These are phyloP conservation scores for Pestalotiopsis sp. DNA, from an alignment of 2,329 filamentous ascomycete genomes.

Conservation along the genomic window DNA sequence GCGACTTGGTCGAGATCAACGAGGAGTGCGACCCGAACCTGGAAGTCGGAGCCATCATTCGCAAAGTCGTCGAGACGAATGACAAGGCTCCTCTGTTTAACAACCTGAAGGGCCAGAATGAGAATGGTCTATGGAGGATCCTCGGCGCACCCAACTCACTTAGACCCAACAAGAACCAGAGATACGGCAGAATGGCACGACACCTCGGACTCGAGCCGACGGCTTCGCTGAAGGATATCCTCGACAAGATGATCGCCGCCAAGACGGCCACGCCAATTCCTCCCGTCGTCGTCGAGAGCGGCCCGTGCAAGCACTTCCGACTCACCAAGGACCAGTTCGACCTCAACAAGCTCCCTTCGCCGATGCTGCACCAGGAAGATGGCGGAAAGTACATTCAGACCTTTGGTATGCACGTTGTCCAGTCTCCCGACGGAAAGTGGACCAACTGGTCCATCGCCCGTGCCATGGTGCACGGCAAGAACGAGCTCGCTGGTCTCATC, in stretches of 20 bases:
- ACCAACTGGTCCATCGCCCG: conserved; percentile 49
- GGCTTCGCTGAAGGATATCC: conserved; percentile 38
- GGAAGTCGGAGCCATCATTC: conserved; percentile 49
- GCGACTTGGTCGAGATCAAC: conserved; percentile 48
- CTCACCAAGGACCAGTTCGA: conserved; percentile 43
- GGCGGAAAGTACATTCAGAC: conserved; percentile 55
- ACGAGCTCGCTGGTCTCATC: conserved; percentile 42
- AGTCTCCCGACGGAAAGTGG: conserved; percentile 47
- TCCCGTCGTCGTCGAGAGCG: conserved; percentile 35
- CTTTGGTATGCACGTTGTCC: conserved; percentile 50
- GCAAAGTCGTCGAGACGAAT: conserved; percentile 45
- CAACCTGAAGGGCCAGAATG: conserved; percentile 47
- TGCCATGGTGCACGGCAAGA: conserved; percentile 49
- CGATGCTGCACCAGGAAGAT: conserved; percentile 45
- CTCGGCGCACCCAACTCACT: conserved; percentile 46
- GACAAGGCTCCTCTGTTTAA: conserved; percentile 54
- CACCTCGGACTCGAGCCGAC: conserved; percentile 43
- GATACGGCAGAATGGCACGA: conserved; percentile 44
- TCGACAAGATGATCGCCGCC: conserved; percentile 43
- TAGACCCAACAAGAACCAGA: conserved; percentile 30
- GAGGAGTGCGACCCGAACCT: conserved; percentile 45
- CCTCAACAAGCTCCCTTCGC: conserved; percentile 43
- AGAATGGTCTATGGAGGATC: conserved; percentile 50
- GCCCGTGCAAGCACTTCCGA: conserved; percentile 45
- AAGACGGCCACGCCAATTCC: conserved; percentile 33